A percentile compares a stretch with the other conserved stretches of the same genome.
These are phyloP conservation scores for Monosporascus sp. DNA, from an alignment of 2,329 filamentous ascomycete species.

Conservation along the genomic window DNA sequence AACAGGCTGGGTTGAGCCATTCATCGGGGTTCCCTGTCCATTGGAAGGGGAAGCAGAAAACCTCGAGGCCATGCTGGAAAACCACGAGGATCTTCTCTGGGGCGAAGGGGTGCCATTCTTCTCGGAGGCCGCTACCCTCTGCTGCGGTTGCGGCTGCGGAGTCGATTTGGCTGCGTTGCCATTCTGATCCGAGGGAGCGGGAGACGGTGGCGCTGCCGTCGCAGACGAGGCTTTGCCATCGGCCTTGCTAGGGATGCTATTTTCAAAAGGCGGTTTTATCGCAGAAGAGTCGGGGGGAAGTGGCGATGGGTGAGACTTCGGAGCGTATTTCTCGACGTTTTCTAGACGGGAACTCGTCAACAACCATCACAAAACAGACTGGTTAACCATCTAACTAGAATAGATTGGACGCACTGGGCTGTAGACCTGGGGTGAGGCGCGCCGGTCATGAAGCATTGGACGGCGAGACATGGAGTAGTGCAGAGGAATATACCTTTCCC, in stretches of 20 bases:
- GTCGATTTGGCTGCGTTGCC: slow-evolving; percentile 21
- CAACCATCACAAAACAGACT: too few species aligned
- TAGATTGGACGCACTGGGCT: too few species aligned
- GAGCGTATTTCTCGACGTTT: slow-evolving; percentile 16
- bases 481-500: slow-evolving; percentile 63
- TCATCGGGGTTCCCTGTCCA: slow-evolving; percentile 15
- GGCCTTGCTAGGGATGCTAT: slow-evolving; percentile 14
- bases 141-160: slow-evolving; percentile 25
- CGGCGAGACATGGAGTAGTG: neutral
- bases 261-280: slow-evolving; percentile 13
- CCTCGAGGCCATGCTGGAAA: slow-evolving; percentile 87
- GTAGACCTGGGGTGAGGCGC: too few species aligned
- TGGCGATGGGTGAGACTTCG: slow-evolving; percentile 17
- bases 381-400: too few species aligned
- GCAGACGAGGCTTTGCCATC: slow-evolving; percentile 19
- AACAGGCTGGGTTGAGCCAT: slow-evolving; percentile 25
- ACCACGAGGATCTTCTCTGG: slow-evolving; percentile 75
- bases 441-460: neutral
- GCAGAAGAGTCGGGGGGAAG: slow-evolving; percentile 13
- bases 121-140: slow-evolving; percentile 10
- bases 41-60: slow-evolving; percentile 60
- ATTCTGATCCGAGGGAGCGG: slow-evolving; percentile 8
- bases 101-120: slow-evolving; percentile 27
- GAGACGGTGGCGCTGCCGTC: slow-evolving; percentile 10
- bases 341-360: slow-evolving; percentile 9